Percentiles rank a stretch among this genome's conserved stretches.
Conservation (phyloP, 208 protist genomes). For the Leptomonas pyrrhocoris region DNA sequence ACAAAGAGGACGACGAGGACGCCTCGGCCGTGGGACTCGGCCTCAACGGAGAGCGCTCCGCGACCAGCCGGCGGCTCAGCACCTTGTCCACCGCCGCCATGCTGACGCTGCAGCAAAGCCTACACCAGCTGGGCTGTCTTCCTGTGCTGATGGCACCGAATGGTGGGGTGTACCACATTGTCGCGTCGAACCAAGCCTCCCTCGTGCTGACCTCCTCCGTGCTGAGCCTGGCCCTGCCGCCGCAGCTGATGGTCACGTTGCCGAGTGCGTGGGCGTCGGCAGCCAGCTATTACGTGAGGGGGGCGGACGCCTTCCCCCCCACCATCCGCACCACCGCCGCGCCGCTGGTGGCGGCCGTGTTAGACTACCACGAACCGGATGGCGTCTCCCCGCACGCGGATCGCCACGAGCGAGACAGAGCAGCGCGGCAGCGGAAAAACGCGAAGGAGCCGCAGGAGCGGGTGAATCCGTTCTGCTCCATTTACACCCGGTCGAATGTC, state of each 20-base stretch:
- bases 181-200: slow-evolving; percentile 11
- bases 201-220: slow-evolving; percentile 19
- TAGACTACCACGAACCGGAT: slow-evolving; percentile 20
- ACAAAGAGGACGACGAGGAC: background rate
- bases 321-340: slow-evolving; percentile 17
- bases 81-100: slow-evolving; percentile 9
- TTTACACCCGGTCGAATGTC: slow-evolving; percentile 23
- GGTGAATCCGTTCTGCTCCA: slow-evolving; percentile 3
- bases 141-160: slow-evolving; percentile 9
- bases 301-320: background rate
- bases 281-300: background rate
- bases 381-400: too few relatives aligned
- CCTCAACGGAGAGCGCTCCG: background rate
- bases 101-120: slow-evolving; percentile 7
- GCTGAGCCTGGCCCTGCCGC: slow-evolving; percentile 24
- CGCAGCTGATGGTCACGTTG: slow-evolving; percentile 4
- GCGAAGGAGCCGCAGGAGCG: background rate
- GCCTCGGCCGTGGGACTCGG: background rate
- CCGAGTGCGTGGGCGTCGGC: background rate
- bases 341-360: slow-evolving; percentile 19
- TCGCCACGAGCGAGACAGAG: background rate
- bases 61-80: background rate
- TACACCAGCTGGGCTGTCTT: slow-evolving; percentile 17
- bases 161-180: slow-evolving; percentile 28
- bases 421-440: background rate